These are phyloP conservation scores for Zizania palustris DNA, from an alignment of 202 grass and related monocot species.

Conservation along the genomic window DNA sequence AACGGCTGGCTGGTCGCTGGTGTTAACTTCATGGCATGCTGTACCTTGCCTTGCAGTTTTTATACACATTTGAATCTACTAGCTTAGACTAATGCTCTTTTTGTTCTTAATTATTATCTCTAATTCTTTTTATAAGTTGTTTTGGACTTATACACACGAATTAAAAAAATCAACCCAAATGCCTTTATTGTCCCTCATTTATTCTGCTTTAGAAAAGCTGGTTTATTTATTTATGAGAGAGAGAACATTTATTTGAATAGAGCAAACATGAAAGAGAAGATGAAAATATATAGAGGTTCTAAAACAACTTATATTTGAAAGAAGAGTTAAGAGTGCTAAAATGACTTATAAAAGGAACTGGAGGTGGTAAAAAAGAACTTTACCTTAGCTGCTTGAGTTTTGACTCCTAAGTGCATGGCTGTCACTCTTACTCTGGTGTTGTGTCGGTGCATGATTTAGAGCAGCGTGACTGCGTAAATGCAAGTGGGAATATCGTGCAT, in stretches of 20 bases:
- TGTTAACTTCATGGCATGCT: constrained; percentile 23
- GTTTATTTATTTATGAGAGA: too few relatives aligned
- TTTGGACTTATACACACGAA: too few relatives aligned
- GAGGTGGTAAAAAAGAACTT: background rate
- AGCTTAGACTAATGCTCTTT: background rate
- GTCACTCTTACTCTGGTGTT: background rate
- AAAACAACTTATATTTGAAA: too few relatives aligned
- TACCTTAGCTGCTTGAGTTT: background rate
- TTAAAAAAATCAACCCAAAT: too few relatives aligned
- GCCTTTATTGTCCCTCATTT: too few relatives aligned
- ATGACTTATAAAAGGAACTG: too few relatives aligned
- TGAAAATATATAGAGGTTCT: too few relatives aligned
- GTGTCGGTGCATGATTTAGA: background rate
- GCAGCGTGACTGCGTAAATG: background rate
- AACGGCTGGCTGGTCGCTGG: background rate
- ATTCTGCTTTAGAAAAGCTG: too few relatives aligned
- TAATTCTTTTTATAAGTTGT: too few relatives aligned
- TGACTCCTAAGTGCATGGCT: background rate
- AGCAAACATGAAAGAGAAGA: too few relatives aligned
- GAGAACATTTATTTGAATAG: too few relatives aligned
- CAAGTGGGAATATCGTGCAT: background rate
- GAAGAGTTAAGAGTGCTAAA: too few relatives aligned
- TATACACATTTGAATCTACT: background rate
- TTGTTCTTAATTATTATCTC: background rate
- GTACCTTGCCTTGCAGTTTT: constrained; percentile 22